These are phyloP conservation scores for Athelia psychrophila DNA, from an alignment of 1,284 basidiomycete genomes.

Conservation along the genomic window DNA sequence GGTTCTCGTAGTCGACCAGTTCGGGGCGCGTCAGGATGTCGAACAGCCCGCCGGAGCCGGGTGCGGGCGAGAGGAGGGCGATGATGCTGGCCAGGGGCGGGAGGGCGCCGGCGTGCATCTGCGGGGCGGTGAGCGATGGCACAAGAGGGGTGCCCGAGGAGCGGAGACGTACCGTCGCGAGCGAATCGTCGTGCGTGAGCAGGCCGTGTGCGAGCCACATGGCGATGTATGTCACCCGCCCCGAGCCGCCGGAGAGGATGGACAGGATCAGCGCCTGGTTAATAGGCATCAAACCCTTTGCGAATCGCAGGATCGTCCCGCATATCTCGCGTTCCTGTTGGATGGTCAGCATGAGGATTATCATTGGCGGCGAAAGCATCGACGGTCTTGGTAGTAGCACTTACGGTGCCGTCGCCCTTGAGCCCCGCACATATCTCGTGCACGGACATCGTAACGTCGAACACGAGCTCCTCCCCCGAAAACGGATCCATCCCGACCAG, in stretches of 20 bases:
- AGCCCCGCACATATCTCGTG: conserved; percentile 42
- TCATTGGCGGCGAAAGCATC: no score
- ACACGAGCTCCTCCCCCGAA: conserved; percentile 39
- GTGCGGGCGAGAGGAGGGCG: conserved; percentile 33
- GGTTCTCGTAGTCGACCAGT: conserved; percentile 54
- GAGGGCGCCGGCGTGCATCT: conserved; percentile 12
- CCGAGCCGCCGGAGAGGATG: conserved; percentile 49
- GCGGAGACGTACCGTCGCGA: conserved; percentile 26
- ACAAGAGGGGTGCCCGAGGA: no score
- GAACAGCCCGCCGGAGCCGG: conserved; percentile 34
- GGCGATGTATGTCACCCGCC: conserved; percentile 50
- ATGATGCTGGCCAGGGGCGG: conserved; percentile 45
- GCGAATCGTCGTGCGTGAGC: conserved; percentile 25
- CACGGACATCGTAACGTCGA: conserved; percentile 43
- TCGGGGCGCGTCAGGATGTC: conserved; percentile 36
- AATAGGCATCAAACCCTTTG: conserved; percentile 29
- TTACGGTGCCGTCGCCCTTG: conserved; percentile 23
- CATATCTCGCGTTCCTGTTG: conserved; percentile 48
- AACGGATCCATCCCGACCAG: conserved; percentile 55
- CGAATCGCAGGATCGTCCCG: conserved; percentile 38
- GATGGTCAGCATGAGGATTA: conserved; percentile 1
- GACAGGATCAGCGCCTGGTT: conserved; percentile 49
- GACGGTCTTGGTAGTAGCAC: conserved; percentile 25
- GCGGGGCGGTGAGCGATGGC: no score
- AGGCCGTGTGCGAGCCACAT: conserved; percentile 50